phyloP scores from a whole-genome alignment of 148 eudicot species.

The Pouteria glomerata region DNA sequence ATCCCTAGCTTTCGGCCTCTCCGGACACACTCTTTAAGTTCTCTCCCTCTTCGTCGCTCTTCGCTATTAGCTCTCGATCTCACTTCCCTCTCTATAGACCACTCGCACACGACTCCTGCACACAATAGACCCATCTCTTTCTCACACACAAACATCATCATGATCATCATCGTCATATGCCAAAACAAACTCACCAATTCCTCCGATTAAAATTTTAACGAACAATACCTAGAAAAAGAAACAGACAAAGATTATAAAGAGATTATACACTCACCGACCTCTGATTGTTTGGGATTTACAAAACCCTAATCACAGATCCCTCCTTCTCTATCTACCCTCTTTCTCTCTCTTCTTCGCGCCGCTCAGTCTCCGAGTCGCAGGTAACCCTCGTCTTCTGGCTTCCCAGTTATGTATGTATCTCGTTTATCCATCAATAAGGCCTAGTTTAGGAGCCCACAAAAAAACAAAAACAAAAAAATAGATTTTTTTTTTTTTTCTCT shows the following conservation, averaged over 20 bases:
- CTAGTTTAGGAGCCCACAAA: too few species aligned
- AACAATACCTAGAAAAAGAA: slow-evolving; percentile 6
- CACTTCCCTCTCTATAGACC: slow-evolving; percentile 44
- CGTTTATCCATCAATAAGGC: too few species aligned
- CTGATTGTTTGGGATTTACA: slow-evolving; percentile 5
- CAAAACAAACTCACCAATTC: slow-evolving; percentile 31
- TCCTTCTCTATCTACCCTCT: background rate
- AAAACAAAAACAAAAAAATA: too few species aligned
- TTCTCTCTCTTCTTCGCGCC: slow-evolving; percentile 9
- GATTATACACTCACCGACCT: slow-evolving; percentile 13
- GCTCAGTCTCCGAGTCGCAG: too few species aligned
- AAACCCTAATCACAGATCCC: slow-evolving; percentile 1
- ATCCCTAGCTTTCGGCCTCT: background rate
- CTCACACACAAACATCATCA: slow-evolving; percentile 69
- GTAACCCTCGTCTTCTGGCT: too few species aligned
- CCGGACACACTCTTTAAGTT: background rate
- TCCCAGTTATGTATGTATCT: too few species aligned
- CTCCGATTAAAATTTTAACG: background rate
- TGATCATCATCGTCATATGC: slow-evolving; percentile 37
- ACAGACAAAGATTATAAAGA: background rate
- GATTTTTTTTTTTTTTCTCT: too few species aligned
- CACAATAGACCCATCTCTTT: slow-evolving; percentile 86
- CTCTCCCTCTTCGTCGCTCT: slow-evolving; percentile 15
- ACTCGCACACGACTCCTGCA: slow-evolving; percentile 94
- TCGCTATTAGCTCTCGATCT: slow-evolving; percentile 20